Evolutionary conservation across 176 grass and related monocot species (phyloP).

Genomic region (Poa pratensis): DNA sequence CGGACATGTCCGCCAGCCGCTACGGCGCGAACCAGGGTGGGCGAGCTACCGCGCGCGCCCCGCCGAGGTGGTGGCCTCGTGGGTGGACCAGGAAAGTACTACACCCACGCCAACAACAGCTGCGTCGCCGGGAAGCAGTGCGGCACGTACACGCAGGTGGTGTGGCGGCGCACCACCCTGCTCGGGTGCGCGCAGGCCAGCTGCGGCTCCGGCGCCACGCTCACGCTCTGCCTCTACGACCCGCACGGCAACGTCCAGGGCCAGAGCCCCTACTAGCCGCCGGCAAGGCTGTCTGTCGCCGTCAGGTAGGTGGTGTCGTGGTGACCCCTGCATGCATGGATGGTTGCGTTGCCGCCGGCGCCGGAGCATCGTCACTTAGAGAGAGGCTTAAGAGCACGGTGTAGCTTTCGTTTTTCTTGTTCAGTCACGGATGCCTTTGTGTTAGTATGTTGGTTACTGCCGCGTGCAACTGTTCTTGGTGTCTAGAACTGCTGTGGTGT

Average conservation of each 20-base stretch:
- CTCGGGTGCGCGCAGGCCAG: constrained; percentile 77
- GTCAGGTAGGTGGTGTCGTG: too few relatives aligned
- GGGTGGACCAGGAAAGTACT: constrained; percentile 67
- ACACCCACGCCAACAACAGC: constrained; percentile 65
- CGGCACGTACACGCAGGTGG: constrained; percentile 97
- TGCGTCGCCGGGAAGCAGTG: constrained; percentile 63
- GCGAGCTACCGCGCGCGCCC: constrained; percentile 63
- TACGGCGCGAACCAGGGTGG: constrained; percentile 84
- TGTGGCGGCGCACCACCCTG: constrained; percentile 60
- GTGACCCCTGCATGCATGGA: too few relatives aligned
- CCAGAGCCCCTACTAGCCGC: constrained; percentile 68
- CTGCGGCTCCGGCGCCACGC: constrained; percentile 57
- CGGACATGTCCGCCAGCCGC: constrained; percentile 48
- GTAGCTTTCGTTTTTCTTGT: neutral
- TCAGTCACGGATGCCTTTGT: neutral
- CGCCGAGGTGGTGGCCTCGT: constrained; percentile 65
- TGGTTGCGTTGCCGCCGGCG: neutral
- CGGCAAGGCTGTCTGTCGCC: neutral
- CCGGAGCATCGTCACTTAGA: neutral
- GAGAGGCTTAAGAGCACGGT: neutral
- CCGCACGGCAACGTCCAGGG: constrained; percentile 83
- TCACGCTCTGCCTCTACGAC: constrained; percentile 77
- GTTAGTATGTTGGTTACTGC: neutral
- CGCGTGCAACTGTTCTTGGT: constrained; percentile 34
- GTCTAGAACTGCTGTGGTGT: constrained; percentile 22